These are phyloP conservation scores for Nakazawaea siamensis DNA, from an alignment of 805 yeast species.

Conservation along the genomic window DNA sequence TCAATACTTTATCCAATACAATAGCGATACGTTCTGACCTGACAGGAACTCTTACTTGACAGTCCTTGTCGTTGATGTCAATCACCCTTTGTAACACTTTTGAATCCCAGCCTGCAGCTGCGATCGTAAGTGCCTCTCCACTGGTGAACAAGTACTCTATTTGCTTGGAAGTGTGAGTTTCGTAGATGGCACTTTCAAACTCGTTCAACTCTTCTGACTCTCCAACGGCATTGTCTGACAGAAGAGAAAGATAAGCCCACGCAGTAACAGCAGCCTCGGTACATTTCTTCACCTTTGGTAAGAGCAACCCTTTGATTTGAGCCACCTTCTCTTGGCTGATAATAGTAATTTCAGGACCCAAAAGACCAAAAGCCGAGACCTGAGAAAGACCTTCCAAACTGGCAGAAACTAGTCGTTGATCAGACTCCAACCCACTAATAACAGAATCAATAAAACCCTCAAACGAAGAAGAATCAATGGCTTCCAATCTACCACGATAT, in stretches of 20 bases:
- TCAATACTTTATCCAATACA: constrained; percentile 43
- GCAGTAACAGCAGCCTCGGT: constrained; percentile 55
- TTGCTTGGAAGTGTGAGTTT: constrained; percentile 58
- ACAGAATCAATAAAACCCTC: background rate
- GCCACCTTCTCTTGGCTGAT: constrained; percentile 7
- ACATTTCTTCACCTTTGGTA: constrained; percentile 38
- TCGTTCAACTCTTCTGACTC: constrained; percentile 19
- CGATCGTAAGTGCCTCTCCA: constrained; percentile 75
- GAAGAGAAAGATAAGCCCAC: constrained; percentile 47
- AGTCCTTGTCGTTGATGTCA: constrained; percentile 39
- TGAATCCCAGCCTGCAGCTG: constrained; percentile 74
- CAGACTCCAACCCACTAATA: constrained; percentile 11
- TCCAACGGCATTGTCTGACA: constrained; percentile 5
- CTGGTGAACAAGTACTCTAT: constrained; percentile 68
- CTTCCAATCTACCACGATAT: constrained; percentile 20
- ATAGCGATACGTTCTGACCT: constrained; percentile 11
- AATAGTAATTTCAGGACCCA: constrained; percentile 26
- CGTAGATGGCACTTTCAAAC: constrained; percentile 40
- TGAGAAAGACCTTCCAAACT: constrained; percentile 35
- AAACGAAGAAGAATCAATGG: too few relatives aligned
- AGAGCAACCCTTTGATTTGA: constrained; percentile 20
- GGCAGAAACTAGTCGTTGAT: constrained; percentile 18
- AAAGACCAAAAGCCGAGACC: constrained; percentile 34
- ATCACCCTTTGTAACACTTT: constrained; percentile 38
- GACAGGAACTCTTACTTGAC: constrained; percentile 9